Evolutionary conservation across 306 rosid genomes (phyloP).

Genomic region (Acacia crassicarpa): DNA sequence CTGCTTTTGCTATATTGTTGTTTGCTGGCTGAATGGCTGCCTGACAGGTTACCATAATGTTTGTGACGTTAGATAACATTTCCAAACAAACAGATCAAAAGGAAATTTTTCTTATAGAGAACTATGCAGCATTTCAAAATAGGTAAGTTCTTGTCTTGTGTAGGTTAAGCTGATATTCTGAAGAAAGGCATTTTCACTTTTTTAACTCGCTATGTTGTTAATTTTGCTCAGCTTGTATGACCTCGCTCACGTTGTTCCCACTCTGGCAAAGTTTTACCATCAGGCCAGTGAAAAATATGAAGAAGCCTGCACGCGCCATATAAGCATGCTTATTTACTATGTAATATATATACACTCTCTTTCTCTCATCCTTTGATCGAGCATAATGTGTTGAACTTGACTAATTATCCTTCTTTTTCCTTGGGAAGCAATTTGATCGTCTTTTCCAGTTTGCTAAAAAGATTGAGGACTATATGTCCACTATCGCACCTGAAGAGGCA

Average conservation of each 20-base stretch:
- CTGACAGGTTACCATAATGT: conserved; percentile 92
- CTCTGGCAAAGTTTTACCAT: conserved; percentile 96
- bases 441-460: conserved; percentile 90
- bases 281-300: conserved; percentile 98
- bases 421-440: conserved; percentile 88
- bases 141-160: conserved; percentile 53
- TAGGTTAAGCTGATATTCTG: conserved; percentile 5
- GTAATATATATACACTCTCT: conserved; percentile 33
- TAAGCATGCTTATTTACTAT: conserved; percentile 79
- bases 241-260: conserved; percentile 95
- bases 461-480: conserved; percentile 86
- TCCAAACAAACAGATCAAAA: conserved; percentile 89
- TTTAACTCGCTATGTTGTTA: conserved; percentile 21
- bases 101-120: conserved; percentile 88
- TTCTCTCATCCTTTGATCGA: conserved; percentile 1
- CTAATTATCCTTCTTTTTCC: conserved; percentile 32
- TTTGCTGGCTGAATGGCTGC: conserved; percentile 31
- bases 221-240: conserved; percentile 75
- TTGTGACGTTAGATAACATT: conserved; percentile 88
- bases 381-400: conserved; percentile 9
- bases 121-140: conserved; percentile 97
- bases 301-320: conserved; percentile 93
- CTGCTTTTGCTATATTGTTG: conserved; percentile 15
- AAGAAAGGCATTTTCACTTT: not conserved
- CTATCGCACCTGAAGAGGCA: conserved; percentile 90